A percentile compares a stretch with the other conserved stretches of the same genome.
Evolutionary conservation across 495 filamentous ascomycete genomes (phyloP).

Genomic region (Podospora bellae-mahoneyi): DNA sequence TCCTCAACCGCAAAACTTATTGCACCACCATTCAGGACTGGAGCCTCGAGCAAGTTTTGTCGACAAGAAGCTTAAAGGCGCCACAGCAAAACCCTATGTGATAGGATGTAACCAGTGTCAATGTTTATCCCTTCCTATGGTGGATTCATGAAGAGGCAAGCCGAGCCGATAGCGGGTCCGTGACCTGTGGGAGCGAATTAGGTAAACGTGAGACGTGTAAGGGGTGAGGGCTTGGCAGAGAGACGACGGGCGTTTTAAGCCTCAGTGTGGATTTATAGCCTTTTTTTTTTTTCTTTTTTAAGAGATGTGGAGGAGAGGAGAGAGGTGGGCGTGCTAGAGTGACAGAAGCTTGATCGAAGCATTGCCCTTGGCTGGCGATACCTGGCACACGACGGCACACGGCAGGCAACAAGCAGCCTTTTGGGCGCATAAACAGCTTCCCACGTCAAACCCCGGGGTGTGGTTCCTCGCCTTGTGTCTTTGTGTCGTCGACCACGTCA

Average conservation of each 20-base stretch:
- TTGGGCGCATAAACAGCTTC: conserved; percentile 2
- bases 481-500: conserved; percentile 9
- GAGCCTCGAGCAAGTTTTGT: not conserved
- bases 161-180: not conserved
- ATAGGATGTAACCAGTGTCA: not conserved
- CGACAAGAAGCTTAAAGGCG: not conserved
- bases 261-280: not conserved
- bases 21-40: conserved; percentile 14
- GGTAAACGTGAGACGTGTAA: conserved; percentile 3
- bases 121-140: not conserved
- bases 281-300: not conserved
- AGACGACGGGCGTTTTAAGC: not conserved
- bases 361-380: not conserved
- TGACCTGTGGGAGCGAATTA: not conserved
- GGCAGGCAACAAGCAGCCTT: not conserved
- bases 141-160: not conserved
- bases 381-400: not conserved
- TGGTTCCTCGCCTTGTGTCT: not conserved
- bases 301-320: not conserved
- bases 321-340: not conserved
- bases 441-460: conserved; percentile 2
- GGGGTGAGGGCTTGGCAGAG: not conserved
- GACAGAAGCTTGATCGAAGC: conserved; percentile 13
- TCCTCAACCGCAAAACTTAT: not conserved
- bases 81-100: not conserved